phyloP scores from a whole-genome alignment of 352 stramenopile species.

The Globisporangium solare region DNA sequence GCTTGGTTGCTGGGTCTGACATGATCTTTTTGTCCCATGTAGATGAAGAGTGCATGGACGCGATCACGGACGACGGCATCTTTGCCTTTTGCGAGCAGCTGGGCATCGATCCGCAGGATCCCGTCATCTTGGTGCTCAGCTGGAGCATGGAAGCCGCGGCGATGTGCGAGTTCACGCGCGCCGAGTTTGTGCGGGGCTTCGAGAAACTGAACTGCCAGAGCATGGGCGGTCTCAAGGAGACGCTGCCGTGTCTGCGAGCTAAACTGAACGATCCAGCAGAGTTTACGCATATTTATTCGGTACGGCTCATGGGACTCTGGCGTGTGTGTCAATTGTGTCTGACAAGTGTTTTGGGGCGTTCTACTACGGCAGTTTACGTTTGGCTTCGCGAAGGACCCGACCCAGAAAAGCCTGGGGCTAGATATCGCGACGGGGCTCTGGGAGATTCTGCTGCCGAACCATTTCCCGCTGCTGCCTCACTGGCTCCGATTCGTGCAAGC shows the following conservation, averaged over 20 bases:
- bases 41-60: conserved; percentile 52
- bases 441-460: conserved; percentile 59
- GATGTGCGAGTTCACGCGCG: conserved; percentile 76
- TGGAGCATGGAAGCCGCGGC: conserved; percentile 71
- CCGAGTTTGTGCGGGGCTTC: conserved; percentile 69
- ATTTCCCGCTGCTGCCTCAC: conserved; percentile 61
- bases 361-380: conserved; percentile 57
- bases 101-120: conserved; percentile 70
- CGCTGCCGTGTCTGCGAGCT: conserved; percentile 45
- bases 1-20: too few relatives aligned
- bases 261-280: conserved; percentile 41
- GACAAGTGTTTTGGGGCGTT: not conserved
- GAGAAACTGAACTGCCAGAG: conserved; percentile 60
- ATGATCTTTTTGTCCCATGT: not conserved
- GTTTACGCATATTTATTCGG: conserved; percentile 82
- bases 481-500: conserved; percentile 66
- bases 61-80: conserved; percentile 83
- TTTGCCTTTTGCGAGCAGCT: conserved; percentile 64
- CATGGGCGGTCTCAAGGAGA: conserved; percentile 44
- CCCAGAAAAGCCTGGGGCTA: conserved; percentile 73
- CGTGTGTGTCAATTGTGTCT: too few relatives aligned
- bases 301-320: conserved; percentile 15
- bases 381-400: conserved; percentile 77
- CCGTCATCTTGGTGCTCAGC: conserved; percentile 74
- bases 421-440: conserved; percentile 72